These are phyloP conservation scores for Globisporangium mamillatum DNA, from an alignment of 352 stramenopile genomes.

Conservation along the genomic window DNA sequence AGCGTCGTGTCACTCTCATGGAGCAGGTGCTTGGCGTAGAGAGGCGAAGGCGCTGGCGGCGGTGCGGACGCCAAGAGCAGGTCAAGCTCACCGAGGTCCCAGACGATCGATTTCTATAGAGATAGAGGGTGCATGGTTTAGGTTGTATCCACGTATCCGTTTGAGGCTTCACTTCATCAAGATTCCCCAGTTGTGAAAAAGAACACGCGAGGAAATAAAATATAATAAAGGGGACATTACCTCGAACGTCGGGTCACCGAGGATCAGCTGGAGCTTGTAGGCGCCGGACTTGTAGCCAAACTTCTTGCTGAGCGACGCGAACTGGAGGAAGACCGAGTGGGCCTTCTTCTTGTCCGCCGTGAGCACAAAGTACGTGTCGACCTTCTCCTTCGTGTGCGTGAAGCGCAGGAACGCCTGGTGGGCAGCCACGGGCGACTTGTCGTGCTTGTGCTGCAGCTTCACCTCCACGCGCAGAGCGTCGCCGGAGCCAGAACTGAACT, in stretches of 20 bases:
- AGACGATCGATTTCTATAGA: slow-evolving; percentile 54
- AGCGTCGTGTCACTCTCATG: slow-evolving; percentile 88
- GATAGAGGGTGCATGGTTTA: background rate
- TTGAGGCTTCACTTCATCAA: background rate
- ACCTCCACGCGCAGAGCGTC: slow-evolving; percentile 62
- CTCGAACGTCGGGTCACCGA: slow-evolving; percentile 78
- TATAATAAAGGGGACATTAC: background rate
- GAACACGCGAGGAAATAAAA: background rate
- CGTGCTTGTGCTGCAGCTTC: slow-evolving; percentile 46
- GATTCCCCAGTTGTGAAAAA: background rate
- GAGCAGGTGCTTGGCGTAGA: slow-evolving; percentile 86
- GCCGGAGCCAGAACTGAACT: slow-evolving; percentile 57
- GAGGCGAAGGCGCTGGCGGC: slow-evolving; percentile 57
- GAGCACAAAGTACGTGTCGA: slow-evolving; percentile 76
- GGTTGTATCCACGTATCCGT: background rate
- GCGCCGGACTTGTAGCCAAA: slow-evolving; percentile 78
- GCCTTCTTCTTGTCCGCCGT: slow-evolving; percentile 34
- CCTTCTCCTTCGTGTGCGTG: slow-evolving; percentile 48
- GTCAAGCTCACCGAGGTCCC: slow-evolving; percentile 63
- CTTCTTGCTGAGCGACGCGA: slow-evolving; percentile 71
- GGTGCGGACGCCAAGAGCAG: slow-evolving; percentile 64
- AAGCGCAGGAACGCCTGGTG: slow-evolving; percentile 84
- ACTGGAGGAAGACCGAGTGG: slow-evolving; percentile 47
- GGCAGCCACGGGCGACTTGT: slow-evolving; percentile 53
- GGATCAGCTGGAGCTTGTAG: slow-evolving; percentile 67